Base-by-base conservation (phyloP, 169 alveolate genomes). In the Amoebophrya sp. region DNA sequence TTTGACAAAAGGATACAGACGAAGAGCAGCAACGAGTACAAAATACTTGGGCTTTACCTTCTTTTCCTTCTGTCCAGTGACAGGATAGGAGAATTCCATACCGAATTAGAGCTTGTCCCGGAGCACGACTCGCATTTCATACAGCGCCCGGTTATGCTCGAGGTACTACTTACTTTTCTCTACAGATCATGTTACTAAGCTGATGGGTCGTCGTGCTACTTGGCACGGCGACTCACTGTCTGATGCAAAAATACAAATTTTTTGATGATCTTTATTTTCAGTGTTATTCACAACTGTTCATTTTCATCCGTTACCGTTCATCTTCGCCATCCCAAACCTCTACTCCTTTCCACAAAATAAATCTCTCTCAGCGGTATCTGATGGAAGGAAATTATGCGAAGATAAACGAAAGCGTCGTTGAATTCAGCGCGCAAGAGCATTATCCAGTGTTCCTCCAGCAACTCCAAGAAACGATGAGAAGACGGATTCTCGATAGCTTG, bases 361-460 rank as follows among this genome's bases (percentile, higher is more conserved):
- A n/a, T n/a, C n/a, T n/a, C n/a, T n/a, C n/a, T n/a, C 26, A 6
- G 83, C 83, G 26, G 3, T 6, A 65, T 26, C 83, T 65, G 83
- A 65, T 65, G 83, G 83, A 65, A 36, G 83, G 83, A 65, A 65
- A 65, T 36, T 65, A 26, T 36, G 83, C 83, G 83, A 65, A 65
- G 26, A 65, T 65, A 6, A 65, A 65, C 83, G 39, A 65, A 36
- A 6, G 2, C 83, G 12, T 10, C 33, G 2, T 36, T 36, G 83
- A 65, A 26, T 65, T 65, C 33, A 26, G 39, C 33, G 0, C 83
- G 83, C 83, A 65, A 26, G 83, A 65, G 83, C 83, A 65, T 36
- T 65, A 65, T 36, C 83, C 83, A 18, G 83, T 65, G 0, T 65
- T 65, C 26, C 83, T 65, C 33, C 38, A 65, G n/a, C 83, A 65